phyloP scores from a whole-genome alignment of 108 stramenopile species.

The Pseudonitzschia delicatissima region DNA sequence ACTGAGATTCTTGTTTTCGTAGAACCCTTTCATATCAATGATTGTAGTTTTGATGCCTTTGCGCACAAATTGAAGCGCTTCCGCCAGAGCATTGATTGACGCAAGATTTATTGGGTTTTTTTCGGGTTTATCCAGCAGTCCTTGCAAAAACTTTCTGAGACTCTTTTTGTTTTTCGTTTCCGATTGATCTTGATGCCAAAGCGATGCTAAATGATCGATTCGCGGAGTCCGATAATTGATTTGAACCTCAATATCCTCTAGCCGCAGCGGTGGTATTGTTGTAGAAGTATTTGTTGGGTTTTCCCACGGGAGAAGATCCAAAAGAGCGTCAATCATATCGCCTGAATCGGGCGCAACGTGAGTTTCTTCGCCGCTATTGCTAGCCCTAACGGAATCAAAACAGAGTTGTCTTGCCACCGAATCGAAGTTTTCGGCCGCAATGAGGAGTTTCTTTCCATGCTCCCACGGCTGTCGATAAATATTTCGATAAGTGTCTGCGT shows the following conservation, averaged over 20 bases:
- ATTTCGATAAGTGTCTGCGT: too few species aligned
- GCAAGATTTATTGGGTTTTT: too few species aligned
- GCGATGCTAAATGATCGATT: not conserved
- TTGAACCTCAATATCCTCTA: conserved; percentile 5
- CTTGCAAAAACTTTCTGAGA: not conserved
- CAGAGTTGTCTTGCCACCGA: not conserved
- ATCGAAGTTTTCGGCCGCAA: conserved; percentile 9
- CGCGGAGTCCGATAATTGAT: conserved; percentile 7
- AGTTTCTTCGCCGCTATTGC: not conserved
- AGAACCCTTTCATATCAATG: conserved; percentile 1
- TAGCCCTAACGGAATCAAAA: too few species aligned
- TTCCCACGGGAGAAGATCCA: not conserved
- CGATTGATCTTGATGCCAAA: conserved; percentile 18
- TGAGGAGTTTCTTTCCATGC: conserved; percentile 5
- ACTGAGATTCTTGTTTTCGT: too few species aligned
- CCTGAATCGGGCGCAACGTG: not conserved
- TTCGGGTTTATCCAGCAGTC: too few species aligned
- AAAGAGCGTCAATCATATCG: not conserved
- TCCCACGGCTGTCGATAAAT: too few species aligned
- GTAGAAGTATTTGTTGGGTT: too few species aligned
- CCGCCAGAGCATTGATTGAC: not conserved
- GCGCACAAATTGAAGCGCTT: conserved; percentile 3
- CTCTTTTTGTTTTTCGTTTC: not conserved
- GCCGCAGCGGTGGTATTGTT: not conserved
- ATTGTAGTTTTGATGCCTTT: conserved; percentile 1